Percentiles rank a stretch among this genome's conserved stretches.
phyloP scores from a whole-genome alignment of 306 rosid genomes.

The Parietaria judaica region DNA sequence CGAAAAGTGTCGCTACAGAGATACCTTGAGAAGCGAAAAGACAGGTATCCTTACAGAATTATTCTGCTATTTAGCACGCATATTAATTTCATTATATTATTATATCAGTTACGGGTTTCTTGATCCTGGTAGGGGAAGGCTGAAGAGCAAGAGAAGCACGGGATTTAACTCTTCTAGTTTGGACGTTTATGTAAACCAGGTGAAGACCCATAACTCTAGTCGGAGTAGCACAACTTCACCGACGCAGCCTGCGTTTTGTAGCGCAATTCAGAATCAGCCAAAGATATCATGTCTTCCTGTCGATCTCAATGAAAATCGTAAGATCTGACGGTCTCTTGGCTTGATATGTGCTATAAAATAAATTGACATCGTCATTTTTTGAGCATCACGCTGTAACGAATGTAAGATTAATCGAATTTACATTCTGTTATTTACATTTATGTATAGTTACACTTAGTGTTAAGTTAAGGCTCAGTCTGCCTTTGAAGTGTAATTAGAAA shows the following conservation, averaged over 20 bases:
- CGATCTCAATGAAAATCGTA: conserved; percentile 86
- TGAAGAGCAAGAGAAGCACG: conserved; percentile 58
- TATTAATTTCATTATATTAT: conserved; percentile 6
- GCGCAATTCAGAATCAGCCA: conserved; percentile 55
- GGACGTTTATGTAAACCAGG: conserved; percentile 63
- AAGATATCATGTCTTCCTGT: conserved; percentile 50
- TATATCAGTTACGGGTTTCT: conserved; percentile 25
- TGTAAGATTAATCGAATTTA: too few relatives aligned
- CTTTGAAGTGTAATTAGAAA: too few relatives aligned
- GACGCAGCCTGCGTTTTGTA: conserved; percentile 55
- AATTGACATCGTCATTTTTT: not conserved
- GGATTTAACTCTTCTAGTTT: conserved; percentile 54
- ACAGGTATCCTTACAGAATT: conserved; percentile 48
- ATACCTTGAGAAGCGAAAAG: conserved; percentile 81
- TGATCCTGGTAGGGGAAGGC: conserved; percentile 55
- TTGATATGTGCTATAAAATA: conserved; percentile 6
- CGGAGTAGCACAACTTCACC: conserved; percentile 72
- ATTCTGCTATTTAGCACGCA: conserved; percentile 6
- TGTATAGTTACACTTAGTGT: too few relatives aligned
- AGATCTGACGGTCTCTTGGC: conserved; percentile 19
- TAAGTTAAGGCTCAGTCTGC: too few relatives aligned
- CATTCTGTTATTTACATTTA: too few relatives aligned
- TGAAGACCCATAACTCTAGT: conserved; percentile 50
- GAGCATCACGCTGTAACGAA: too few relatives aligned
- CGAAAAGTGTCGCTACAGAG: conserved; percentile 76